Conservation (phyloP, 352 stramenopile species). For the Stramenopiles sp. region DNA sequence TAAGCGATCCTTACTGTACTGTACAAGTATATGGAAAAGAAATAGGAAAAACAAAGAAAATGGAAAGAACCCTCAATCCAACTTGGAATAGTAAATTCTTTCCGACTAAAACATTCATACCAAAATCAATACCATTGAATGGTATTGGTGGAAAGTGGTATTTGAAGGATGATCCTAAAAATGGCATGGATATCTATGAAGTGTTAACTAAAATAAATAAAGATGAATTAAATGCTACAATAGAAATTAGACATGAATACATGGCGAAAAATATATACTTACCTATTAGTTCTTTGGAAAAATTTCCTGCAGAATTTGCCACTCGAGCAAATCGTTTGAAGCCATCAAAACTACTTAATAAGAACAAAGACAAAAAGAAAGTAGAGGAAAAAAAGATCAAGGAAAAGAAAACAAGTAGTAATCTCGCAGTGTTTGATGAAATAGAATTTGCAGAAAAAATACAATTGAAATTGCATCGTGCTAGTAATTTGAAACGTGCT, state of each 20-base stretch:
- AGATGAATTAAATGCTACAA: background rate
- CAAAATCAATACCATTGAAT: background rate
- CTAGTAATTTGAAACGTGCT: background rate
- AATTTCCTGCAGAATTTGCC: background rate
- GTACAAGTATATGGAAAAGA: background rate
- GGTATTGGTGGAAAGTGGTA: background rate
- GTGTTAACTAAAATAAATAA: background rate
- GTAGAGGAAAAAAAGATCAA: background rate
- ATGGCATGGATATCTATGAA: background rate
- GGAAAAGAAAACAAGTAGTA: background rate
- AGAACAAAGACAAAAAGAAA: background rate
- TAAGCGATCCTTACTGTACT: background rate
- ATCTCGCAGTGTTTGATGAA: background rate
- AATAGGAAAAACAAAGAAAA: slow-evolving; percentile 1
- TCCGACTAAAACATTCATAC: background rate
- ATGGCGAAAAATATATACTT: background rate
- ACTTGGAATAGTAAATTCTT: background rate
- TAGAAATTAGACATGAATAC: background rate
- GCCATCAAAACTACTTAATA: background rate
- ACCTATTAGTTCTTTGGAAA: background rate
- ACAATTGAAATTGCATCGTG: background rate
- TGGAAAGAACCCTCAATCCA: background rate
- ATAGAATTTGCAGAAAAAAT: background rate
- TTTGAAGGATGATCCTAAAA: background rate
- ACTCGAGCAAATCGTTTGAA: background rate